phyloP scores from a whole-genome alignment of 257 asterid species.

The Fraxinus excelsior region DNA sequence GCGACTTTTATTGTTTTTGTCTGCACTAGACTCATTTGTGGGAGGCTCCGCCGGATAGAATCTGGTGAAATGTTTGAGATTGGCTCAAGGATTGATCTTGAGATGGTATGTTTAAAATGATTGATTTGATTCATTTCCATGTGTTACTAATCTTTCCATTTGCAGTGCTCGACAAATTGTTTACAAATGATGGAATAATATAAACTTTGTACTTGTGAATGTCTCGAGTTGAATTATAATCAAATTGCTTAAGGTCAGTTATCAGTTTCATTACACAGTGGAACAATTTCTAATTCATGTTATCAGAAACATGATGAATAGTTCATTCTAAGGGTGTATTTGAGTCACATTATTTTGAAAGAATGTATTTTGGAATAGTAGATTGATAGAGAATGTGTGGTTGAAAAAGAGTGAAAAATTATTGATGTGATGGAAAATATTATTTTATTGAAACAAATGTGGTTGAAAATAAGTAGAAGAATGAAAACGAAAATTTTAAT shows the following conservation, averaged over 20 bases:
- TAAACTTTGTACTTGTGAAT: neutral
- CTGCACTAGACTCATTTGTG: slow-evolving; percentile 80
- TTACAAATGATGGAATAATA: neutral
- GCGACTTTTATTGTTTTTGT: slow-evolving; percentile 91
- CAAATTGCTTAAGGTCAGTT: neutral
- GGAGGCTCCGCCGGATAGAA: slow-evolving; percentile 70
- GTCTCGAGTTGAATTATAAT: neutral
- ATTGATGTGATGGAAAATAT: too few relatives aligned
- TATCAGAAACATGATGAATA: neutral
- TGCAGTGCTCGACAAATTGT: neutral
- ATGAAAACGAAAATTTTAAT: too few relatives aligned
- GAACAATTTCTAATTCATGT: neutral
- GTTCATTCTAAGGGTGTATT: too few relatives aligned
- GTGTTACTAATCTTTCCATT: neutral
- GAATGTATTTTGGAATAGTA: too few relatives aligned
- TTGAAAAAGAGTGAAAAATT: too few relatives aligned
- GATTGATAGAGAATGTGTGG: too few relatives aligned
- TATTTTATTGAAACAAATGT: too few relatives aligned
- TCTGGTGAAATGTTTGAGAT: slow-evolving; percentile 70
- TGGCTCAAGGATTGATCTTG: slow-evolving; percentile 73
- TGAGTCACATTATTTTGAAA: too few relatives aligned
- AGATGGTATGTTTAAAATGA: slow-evolving; percentile 52
- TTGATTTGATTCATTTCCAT: neutral
- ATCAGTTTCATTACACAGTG: neutral
- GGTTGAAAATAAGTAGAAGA: too few relatives aligned